Base-by-base conservation (phyloP, 345 rosid genomes). In the Theobroma cacao region DNA sequence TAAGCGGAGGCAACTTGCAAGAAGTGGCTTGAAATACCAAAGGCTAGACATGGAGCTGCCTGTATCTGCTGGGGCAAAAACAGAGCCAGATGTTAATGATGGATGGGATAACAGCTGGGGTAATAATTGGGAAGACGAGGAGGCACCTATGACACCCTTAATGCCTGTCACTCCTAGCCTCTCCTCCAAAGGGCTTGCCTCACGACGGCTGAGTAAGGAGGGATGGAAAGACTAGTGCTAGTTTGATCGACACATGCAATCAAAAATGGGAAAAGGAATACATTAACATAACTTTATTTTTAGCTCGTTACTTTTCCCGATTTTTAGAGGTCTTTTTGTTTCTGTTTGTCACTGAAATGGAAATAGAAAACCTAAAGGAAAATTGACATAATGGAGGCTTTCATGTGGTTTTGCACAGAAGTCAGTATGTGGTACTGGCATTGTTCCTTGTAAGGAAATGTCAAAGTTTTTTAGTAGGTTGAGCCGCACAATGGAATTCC, bases 31-130 rank as follows among this genome's bases (percentile, higher is more conserved):
- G 15, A 87, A 89, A 74, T 92, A 94, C 80, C 93, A 89, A 79
- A 94, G 83, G 81, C 84, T 92, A 3, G 94, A 87, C 72, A 82
- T 80, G 89, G 93, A 86, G 75, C 77, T 94, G 72, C 95, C 97
- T 2, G 83, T 88, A 34, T 81, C 90, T 0, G 80, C 24, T 58
- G 75, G 26, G 9, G 55, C 13, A 28, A 85, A 83, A 70, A n/a
- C 82, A 41, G 90, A 86, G 13, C 67, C 74, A 0, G 85, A 81
- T 38, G 45, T n/a, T 26, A 73, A 78, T 66, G 90, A 89, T n/a
- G 95, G 90, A 56, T 92, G 97, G 95, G 86, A 94, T 72, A 84
- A 87, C 78, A 85, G 82, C n/a, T 94, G 97, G 97, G 93, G 86
- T 68, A 91, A 94, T 80, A 88, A 81, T 81, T 94, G 95, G 97